These are phyloP conservation scores for Trametes polyzona DNA, from an alignment of 1,284 basidiomycete genomes.

Conservation along the genomic window DNA sequence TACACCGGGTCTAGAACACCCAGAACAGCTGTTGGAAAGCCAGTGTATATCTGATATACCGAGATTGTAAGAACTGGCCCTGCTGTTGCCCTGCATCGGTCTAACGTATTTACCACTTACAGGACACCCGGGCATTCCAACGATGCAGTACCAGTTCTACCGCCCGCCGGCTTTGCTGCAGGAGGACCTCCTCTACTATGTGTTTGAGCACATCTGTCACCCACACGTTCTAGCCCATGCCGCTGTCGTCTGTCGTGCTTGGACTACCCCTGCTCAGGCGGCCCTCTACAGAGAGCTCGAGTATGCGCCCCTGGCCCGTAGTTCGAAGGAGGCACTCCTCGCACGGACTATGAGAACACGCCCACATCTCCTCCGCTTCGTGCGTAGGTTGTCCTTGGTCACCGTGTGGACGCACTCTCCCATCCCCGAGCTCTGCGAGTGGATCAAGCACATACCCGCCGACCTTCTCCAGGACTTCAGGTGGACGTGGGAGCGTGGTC, in stretches of 20 bases:
- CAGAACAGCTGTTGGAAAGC: too few relatives aligned
- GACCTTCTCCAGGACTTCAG: conserved; percentile 5
- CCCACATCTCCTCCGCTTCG: conserved; percentile 10
- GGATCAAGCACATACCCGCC: conserved; percentile 10
- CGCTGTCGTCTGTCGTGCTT: conserved; percentile 8
- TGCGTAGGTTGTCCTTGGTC: conserved; percentile 9
- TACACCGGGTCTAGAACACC: too few relatives aligned
- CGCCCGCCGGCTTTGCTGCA: background rate
- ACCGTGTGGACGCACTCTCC: conserved; percentile 18
- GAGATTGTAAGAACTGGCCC: too few relatives aligned
- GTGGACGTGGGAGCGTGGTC: conserved; percentile 15
- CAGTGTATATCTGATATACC: too few relatives aligned
- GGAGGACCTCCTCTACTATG: conserved; percentile 12
- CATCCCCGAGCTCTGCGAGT: conserved; percentile 9
- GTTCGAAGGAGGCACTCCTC: conserved; percentile 3
- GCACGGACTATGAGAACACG: conserved; percentile 16
- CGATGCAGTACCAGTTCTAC: background rate
- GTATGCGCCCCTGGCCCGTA: conserved; percentile 6
- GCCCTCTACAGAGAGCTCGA: conserved; percentile 13
- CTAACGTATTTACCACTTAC: too few relatives aligned
- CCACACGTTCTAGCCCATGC: background rate
- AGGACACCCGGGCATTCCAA: background rate
- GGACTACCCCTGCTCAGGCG: conserved; percentile 7
- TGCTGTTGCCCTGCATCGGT: too few relatives aligned
- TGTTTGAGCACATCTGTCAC: conserved; percentile 8